phyloP scores from a whole-genome alignment of 176 grass and related monocot genomes.

The Oryza australiensis region DNA sequence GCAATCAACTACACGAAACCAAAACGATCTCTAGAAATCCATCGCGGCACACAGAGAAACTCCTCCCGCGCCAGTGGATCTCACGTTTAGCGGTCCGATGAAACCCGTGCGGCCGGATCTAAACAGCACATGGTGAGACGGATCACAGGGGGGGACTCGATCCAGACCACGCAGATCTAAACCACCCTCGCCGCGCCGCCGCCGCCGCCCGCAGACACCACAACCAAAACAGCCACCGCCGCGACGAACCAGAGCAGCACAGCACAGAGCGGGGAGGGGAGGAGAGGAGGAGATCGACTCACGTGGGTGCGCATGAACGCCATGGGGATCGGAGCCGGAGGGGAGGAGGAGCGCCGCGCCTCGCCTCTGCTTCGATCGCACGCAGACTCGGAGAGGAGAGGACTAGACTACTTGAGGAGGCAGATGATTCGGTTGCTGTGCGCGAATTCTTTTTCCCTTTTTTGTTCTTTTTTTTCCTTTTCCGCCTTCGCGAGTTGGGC shows the following conservation, averaged over 20 bases:
- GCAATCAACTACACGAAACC: neutral
- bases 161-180: conserved; percentile 38
- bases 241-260: neutral
- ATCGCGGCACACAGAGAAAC: neutral
- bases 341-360: neutral
- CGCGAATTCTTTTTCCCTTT: neutral
- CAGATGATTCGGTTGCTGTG: conserved; percentile 23
- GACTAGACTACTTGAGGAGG: neutral
- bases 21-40: neutral
- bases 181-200: neutral
- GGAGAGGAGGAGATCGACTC: conserved; percentile 11
- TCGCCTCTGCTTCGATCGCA: conserved; percentile 47
- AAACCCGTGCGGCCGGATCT: conserved; percentile 15
- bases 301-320: conserved; percentile 57
- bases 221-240: neutral
- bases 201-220: neutral
- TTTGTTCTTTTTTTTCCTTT: neutral
- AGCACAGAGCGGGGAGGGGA: neutral
- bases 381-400: conserved; percentile 16
- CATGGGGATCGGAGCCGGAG: conserved; percentile 30
- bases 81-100: neutral
- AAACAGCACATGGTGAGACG: neutral
- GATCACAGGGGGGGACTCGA: neutral
- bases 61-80: neutral
- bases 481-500: neutral